A percentile compares a stretch with the other conserved stretches of the same genome.
Conservation (phyloP, 192 early-diverging fungal genomes). For the Chytriomyces sp. region DNA sequence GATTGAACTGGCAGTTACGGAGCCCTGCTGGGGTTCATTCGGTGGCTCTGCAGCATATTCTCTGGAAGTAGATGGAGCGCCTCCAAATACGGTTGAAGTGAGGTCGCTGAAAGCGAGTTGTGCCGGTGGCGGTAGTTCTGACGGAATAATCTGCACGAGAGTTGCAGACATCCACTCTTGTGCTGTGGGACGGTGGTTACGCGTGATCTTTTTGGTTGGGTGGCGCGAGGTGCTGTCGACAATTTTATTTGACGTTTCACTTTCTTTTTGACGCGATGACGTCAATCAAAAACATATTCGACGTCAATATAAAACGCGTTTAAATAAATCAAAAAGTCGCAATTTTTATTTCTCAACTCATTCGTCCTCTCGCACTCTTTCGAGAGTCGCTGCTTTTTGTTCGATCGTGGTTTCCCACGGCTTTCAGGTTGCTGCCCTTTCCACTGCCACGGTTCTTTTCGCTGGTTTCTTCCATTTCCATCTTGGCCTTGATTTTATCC, state of each 20-base stretch:
- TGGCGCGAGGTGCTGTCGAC: not conserved
- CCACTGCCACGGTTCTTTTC: conserved; percentile 8
- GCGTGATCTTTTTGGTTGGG: not conserved
- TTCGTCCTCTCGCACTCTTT: conserved; percentile 1
- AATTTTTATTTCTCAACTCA: not conserved
- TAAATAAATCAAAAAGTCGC: too few species aligned
- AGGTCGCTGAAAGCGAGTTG: not conserved
- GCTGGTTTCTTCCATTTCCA: conserved; percentile 51
- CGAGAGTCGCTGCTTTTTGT: not conserved
- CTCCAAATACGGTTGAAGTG: not conserved
- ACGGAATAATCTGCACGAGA: not conserved
- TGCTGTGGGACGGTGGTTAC: not conserved
- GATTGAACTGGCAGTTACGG: too few species aligned
- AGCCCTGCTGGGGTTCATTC: too few species aligned
- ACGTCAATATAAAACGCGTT: too few species aligned
- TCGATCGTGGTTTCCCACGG: not conserved
- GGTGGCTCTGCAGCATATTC: too few species aligned
- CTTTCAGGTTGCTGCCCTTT: conserved; percentile 13
- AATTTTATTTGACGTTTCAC: not conserved
- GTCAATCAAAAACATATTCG: not conserved
- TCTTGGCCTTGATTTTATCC: conserved; percentile 55
- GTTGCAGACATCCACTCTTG: not conserved
- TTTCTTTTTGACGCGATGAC: not conserved
- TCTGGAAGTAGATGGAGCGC: too few species aligned
- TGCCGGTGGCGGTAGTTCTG: not conserved